phyloP scores from a whole-genome alignment of 176 grass and related monocot species.

The Triticum urartu region DNA sequence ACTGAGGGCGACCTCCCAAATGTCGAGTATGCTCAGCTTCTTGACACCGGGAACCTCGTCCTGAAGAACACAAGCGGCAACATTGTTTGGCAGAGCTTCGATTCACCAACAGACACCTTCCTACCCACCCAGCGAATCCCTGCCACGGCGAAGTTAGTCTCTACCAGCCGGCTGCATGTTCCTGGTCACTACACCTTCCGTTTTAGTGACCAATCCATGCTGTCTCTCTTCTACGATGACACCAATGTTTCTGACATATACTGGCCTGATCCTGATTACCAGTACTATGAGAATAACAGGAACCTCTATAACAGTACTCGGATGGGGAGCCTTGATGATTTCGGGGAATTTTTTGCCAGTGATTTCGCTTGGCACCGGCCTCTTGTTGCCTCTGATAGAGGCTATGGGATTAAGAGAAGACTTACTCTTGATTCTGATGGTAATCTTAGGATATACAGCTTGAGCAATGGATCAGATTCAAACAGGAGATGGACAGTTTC shows the following conservation, averaged over 20 bases:
- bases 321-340: slow-evolving; percentile 10
- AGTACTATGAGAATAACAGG: slow-evolving; percentile 44
- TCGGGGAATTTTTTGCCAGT: not conserved
- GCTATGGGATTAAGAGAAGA: slow-evolving; percentile 30
- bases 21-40: slow-evolving; percentile 14
- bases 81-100: slow-evolving; percentile 41
- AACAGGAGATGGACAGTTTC: slow-evolving; percentile 18
- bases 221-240: slow-evolving; percentile 45
- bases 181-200: slow-evolving; percentile 38
- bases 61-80: slow-evolving; percentile 22
- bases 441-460: slow-evolving; percentile 43
- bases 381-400: slow-evolving; percentile 20
- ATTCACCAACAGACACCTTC: slow-evolving; percentile 42
- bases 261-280: slow-evolving; percentile 54
- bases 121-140: slow-evolving; percentile 20
- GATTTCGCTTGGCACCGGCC: not conserved
- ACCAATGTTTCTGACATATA: slow-evolving; percentile 33
- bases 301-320: slow-evolving; percentile 44
- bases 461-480: slow-evolving; percentile 17
- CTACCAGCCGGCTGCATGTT: slow-evolving; percentile 6
- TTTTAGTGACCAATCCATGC: slow-evolving; percentile 35
- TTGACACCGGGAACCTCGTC: slow-evolving; percentile 41
- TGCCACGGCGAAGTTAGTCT: slow-evolving; percentile 23
- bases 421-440: slow-evolving; percentile 37
- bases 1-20: not conserved